Evolutionary conservation across 2,329 filamentous ascomycete genomes (phyloP).

Genomic region (Metarhizium anisopliae): DNA sequence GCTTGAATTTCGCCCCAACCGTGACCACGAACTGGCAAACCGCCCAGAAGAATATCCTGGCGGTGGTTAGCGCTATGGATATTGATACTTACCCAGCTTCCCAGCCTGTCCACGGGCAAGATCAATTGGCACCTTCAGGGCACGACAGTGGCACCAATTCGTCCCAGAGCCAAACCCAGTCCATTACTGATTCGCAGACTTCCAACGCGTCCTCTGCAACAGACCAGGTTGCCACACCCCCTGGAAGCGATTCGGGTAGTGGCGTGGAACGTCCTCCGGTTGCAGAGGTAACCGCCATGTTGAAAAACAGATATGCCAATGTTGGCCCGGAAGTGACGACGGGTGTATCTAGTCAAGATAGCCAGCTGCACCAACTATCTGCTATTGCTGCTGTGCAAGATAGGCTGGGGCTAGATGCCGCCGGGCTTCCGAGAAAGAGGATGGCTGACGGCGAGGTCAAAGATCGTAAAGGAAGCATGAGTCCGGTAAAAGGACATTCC

Average conservation of each 20-base stretch:
- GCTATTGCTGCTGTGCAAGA: conserved; percentile 46
- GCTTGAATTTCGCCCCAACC: background rate
- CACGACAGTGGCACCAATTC: conserved; percentile 7
- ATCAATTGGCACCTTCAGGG: background rate
- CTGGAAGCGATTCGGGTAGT: conserved; percentile 15
- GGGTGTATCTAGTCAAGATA: conserved; percentile 39
- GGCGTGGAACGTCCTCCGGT: conserved; percentile 7
- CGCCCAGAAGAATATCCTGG: background rate
- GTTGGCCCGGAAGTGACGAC: background rate
- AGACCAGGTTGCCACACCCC: conserved; percentile 20
- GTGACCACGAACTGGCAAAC: background rate
- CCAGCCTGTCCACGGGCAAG: background rate
- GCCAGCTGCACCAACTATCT: conserved; percentile 49
- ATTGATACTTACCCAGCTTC: conserved; percentile 2
- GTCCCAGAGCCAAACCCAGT: conserved; percentile 10
- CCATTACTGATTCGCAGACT: conserved; percentile 17
- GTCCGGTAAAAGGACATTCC: conserved; percentile 50
- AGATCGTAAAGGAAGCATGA: conserved; percentile 33
- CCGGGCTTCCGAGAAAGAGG: conserved; percentile 51
- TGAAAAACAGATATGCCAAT: conserved; percentile 5
- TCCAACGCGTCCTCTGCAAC: conserved; percentile 17
- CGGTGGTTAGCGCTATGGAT: background rate
- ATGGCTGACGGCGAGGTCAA: conserved; percentile 71
- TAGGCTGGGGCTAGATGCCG: conserved; percentile 32
- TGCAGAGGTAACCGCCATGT: conserved; percentile 11